Evolutionary conservation across 2,329 filamentous ascomycete genomes (phyloP).

Genomic region (Neodidymelliopsis sp.): DNA sequence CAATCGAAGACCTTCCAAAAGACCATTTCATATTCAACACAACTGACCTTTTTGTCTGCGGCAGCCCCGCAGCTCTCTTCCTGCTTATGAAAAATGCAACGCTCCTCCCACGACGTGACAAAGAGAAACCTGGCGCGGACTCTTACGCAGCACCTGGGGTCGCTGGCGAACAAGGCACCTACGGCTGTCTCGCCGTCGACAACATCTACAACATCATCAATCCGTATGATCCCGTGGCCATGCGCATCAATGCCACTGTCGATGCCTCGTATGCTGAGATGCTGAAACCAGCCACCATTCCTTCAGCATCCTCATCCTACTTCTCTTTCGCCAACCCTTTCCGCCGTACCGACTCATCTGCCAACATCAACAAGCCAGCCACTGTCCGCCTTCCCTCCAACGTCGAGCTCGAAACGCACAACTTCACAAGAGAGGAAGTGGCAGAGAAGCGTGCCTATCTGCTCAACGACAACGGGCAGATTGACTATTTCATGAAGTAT

Average conservation of each 20-base stretch:
- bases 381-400: slow-evolving; percentile 55
- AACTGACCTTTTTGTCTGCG: slow-evolving; percentile 85
- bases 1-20: slow-evolving; percentile 58
- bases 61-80: slow-evolving; percentile 93
- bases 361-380: slow-evolving; percentile 36
- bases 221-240: slow-evolving; percentile 81
- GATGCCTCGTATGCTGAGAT: slow-evolving; percentile 80
- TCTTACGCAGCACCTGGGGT: slow-evolving; percentile 62
- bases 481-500: slow-evolving; percentile 87
- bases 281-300: slow-evolving; percentile 80
- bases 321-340: slow-evolving; percentile 53
- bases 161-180: slow-evolving; percentile 78
- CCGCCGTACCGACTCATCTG: slow-evolving; percentile 37
- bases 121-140: slow-evolving; percentile 77
- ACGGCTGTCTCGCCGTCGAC: slow-evolving; percentile 91
- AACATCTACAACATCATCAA: slow-evolving; percentile 96
- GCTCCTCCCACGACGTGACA: slow-evolving; percentile 78
- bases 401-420: slow-evolving; percentile 93
- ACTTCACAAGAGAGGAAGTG: slow-evolving; percentile 90
- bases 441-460: slow-evolving; percentile 87
- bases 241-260: slow-evolving; percentile 88
- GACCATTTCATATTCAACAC: slow-evolving; percentile 87
- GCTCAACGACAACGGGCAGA: slow-evolving; percentile 95
- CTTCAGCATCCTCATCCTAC: slow-evolving; percentile 67
- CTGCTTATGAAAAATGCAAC: slow-evolving; percentile 78